Conservation (phyloP, 306 rosid species). For the Sophora flavescens region DNA sequence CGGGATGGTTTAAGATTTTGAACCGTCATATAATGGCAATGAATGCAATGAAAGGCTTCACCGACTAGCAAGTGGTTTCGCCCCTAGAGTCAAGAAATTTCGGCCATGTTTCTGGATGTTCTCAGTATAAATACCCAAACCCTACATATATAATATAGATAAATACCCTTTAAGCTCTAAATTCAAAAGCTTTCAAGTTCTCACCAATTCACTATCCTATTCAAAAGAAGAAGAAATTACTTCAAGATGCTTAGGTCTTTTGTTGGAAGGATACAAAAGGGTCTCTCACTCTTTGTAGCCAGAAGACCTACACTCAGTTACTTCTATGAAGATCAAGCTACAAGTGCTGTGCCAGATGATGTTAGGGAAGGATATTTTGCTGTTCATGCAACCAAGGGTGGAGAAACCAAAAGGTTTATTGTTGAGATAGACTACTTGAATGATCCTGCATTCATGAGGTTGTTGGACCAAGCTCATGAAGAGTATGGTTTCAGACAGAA, state of each 20-base stretch:
- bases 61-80: background rate
- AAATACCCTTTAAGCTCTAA: background rate
- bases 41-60: conserved; percentile 1
- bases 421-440: no score
- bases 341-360: no score
- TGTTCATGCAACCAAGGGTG: no score
- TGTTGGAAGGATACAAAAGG: conserved; percentile 48
- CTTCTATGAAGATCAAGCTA: conserved; percentile 7
- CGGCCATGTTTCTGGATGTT: background rate
- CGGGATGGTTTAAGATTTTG: background rate
- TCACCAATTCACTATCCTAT: background rate
- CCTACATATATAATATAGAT: background rate
- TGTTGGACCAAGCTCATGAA: no score
- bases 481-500: no score
- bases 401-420: no score
- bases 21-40: conserved; percentile 5
- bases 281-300: conserved; percentile 42
- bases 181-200: background rate
- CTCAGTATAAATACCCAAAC: conserved; percentile 32
- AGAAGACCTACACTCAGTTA: conserved; percentile 34
- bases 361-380: no score
- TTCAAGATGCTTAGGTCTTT: conserved; percentile 46
- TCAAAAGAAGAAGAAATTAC: conserved; percentile 5
- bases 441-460: no score
- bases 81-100: conserved; percentile 9